These are phyloP conservation scores for Fraxinus pennsylvanica DNA, from an alignment of 257 asterid genomes.

Conservation along the genomic window DNA sequence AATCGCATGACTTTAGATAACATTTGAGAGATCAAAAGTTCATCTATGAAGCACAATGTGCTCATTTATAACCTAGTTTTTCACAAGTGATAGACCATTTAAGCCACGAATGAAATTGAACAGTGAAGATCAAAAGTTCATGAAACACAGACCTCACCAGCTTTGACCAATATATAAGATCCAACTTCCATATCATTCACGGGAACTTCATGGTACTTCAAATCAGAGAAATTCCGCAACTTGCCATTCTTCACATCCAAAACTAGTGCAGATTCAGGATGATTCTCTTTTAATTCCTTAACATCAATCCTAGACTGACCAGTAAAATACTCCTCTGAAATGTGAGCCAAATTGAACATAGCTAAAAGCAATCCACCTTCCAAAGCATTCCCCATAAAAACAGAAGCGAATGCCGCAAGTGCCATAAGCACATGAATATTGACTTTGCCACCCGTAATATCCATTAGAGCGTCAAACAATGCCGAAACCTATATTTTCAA, in stretches of 20 bases:
- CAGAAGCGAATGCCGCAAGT: conserved; percentile 94
- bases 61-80: neutral
- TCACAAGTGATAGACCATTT: neutral
- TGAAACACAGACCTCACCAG: conserved; percentile 94
- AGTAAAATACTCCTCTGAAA: conserved; percentile 94
- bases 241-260: conserved; percentile 59
- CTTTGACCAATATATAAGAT: conserved; percentile 89
- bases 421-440: conserved; percentile 98
- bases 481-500: conserved; percentile 66
- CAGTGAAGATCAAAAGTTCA: conserved; percentile 18
- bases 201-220: conserved; percentile 69
- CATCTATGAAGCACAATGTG: conserved; percentile 3
- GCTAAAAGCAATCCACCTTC: conserved; percentile 98
- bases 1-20: neutral
- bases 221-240: conserved; percentile 62
- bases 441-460: conserved; percentile 79
- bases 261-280: conserved; percentile 85
- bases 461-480: conserved; percentile 78
- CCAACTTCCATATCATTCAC: conserved; percentile 80
- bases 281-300: conserved; percentile 81
- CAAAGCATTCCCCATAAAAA: conserved; percentile 85
- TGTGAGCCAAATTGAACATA: conserved; percentile 96
- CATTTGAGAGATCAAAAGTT: neutral
- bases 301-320: conserved; percentile 86
- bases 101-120: conserved; percentile 9